Percentiles rank a stretch among this genome's conserved stretches.
These are phyloP conservation scores for Platanthera guangdongensis DNA, from an alignment of 106 monocot genomes.

Conservation along the genomic window DNA sequence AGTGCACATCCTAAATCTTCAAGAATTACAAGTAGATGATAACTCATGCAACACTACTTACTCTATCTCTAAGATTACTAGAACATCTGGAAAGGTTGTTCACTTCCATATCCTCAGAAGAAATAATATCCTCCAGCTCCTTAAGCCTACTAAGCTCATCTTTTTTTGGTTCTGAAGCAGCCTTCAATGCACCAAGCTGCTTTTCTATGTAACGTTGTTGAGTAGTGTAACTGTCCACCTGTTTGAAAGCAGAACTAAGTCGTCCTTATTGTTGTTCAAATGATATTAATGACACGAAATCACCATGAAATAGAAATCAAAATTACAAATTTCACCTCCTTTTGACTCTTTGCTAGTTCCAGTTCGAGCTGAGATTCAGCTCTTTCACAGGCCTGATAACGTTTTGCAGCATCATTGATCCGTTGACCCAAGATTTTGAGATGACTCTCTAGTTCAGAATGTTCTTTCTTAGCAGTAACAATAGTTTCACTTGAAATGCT, in stretches of 20 bases:
- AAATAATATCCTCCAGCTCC: constrained; percentile 34
- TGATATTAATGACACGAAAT: neutral
- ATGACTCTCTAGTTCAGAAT: constrained; percentile 50
- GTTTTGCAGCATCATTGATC: constrained; percentile 42
- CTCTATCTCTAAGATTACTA: no score
- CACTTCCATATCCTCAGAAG: no score
- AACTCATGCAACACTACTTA: neutral
- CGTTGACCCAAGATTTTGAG: constrained; percentile 50
- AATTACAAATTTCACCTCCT: constrained; percentile 47
- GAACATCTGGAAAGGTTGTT: no score
- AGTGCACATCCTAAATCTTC: neutral
- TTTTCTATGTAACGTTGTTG: constrained; percentile 63
- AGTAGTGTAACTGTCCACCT: constrained; percentile 68
- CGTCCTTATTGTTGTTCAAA: neutral
- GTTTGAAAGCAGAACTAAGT: constrained; percentile 11
- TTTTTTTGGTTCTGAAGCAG: constrained; percentile 55
- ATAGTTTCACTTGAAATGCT: constrained; percentile 73
- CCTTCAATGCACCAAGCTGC: constrained; percentile 54
- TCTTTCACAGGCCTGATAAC: constrained; percentile 51
- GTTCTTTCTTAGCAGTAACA: constrained; percentile 63
- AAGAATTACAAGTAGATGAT: neutral
- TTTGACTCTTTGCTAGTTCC: constrained; percentile 76
- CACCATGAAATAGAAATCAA: neutral
- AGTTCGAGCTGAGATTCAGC: constrained; percentile 47
- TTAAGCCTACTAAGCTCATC: constrained; percentile 63